Base-by-base conservation (phyloP, 768 basidiomycete species). In the Leccinum rimulosum region DNA sequence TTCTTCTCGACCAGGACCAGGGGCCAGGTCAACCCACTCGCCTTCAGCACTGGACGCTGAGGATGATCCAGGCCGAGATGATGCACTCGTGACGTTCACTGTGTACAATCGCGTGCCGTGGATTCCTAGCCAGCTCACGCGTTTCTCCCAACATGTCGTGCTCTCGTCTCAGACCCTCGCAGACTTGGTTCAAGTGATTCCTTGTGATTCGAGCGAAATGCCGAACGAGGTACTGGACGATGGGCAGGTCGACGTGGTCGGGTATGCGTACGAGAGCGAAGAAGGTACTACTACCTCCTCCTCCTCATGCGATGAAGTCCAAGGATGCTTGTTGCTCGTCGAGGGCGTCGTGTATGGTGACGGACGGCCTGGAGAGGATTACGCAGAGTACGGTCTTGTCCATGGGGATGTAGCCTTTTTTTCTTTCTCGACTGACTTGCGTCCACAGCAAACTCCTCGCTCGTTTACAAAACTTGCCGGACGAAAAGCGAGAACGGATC, bases 151-250 rank as follows among this genome's bases (percentile, higher is more conserved):
- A 64, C 88, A 91, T 67, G 81, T 79, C 11, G 68, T 89, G 7
- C 69, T 87, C 15, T 85, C 89, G n/a, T 86, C 85, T 5, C 88
- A 92, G 66, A 88, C 85, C 0, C 80, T 94, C 3, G 80, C 77
- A 19, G 86, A 91, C 60, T 69, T 93, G 12, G 80, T 80, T 57
- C 72, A 77, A 5, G 71, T 73, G 30, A 80, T 93, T 28, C 83
- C 85, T 22, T 93, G 92, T 63, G 67, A 77, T 6, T 85, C 84
- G 3, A 84, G 82, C 36, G 81, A 84, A 43, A 70, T 83, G 25
- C 78, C 80, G 1, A 63, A 68, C 31, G 82, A 86, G 63, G 61
- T 71, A 15, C 54, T 73, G 22, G 74, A 73, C 12, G 40, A 19
- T 40, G 68, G 66, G 22, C 61, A 72, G 2, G 77, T 69, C 6